Evolutionary conservation across 345 rosid genomes (phyloP).

Genomic region (Citrus unshiu): DNA sequence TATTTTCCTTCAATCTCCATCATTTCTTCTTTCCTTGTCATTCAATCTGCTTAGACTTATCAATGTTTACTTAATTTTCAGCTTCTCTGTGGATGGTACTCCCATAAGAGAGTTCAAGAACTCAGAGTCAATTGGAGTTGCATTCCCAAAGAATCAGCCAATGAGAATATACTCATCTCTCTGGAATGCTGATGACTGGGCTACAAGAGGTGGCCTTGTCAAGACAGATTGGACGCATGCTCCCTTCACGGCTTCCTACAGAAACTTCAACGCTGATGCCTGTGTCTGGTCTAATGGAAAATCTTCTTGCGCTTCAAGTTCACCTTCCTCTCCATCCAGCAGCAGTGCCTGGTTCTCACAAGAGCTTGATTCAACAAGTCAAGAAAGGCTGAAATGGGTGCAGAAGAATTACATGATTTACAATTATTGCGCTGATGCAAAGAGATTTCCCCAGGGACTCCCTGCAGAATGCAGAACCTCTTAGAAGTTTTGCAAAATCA

Average conservation of each 20-base stretch:
- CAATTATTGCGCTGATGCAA: constrained; percentile 57
- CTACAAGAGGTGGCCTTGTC: constrained; percentile 58
- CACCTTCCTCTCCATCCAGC: not conserved
- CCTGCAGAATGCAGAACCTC: constrained; percentile 40
- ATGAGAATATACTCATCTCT: constrained; percentile 61
- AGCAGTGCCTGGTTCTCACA: constrained; percentile 23
- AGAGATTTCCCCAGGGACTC: constrained; percentile 48
- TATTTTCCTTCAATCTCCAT: too few relatives aligned
- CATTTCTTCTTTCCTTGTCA: too few relatives aligned
- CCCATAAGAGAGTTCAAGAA: constrained; percentile 81
- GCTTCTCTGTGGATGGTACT: constrained; percentile 57
- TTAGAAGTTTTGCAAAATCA: not conserved
- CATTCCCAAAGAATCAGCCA: constrained; percentile 55
- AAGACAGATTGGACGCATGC: constrained; percentile 62
- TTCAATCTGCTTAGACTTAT: too few relatives aligned
- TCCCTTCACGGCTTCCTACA: constrained; percentile 60
- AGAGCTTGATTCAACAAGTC: constrained; percentile 35
- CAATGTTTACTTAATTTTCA: not conserved
- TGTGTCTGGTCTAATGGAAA: constrained; percentile 42
- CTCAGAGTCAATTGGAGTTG: constrained; percentile 54
- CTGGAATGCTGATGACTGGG: constrained; percentile 81
- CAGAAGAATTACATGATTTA: constrained; percentile 61
- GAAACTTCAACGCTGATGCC: constrained; percentile 43
- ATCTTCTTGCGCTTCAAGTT: constrained; percentile 31
- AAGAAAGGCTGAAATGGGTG: constrained; percentile 46